These are phyloP conservation scores for Hibiscus mutabilis DNA, from an alignment of 345 rosid genomes.

Conservation along the genomic window DNA sequence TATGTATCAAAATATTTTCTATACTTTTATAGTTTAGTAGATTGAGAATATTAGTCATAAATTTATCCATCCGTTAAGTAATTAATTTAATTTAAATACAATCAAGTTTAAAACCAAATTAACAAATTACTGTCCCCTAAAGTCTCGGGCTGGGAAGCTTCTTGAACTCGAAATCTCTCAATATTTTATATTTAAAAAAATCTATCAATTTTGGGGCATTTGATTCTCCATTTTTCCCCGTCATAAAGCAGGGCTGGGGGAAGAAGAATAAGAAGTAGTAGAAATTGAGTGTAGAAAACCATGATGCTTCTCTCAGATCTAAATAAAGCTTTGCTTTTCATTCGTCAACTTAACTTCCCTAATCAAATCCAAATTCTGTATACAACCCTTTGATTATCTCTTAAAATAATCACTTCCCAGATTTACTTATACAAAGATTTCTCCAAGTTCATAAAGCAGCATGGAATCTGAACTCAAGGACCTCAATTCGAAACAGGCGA, in stretches of 20 bases:
- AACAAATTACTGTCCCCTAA: too few relatives aligned
- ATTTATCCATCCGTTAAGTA: too few relatives aligned
- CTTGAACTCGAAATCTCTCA: neutral
- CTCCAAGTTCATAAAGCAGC: neutral
- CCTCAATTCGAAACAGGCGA: conserved; percentile 30
- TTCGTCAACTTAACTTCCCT: neutral
- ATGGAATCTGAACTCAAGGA: conserved; percentile 75
- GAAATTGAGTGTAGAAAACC: neutral
- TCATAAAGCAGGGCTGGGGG: neutral
- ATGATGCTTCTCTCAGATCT: neutral
- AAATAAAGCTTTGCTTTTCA: too few relatives aligned
- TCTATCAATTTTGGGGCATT: neutral
- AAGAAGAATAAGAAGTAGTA: too few relatives aligned
- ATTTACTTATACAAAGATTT: too few relatives aligned
- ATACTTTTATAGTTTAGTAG: too few relatives aligned
- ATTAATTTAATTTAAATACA: too few relatives aligned
- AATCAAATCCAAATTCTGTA: neutral
- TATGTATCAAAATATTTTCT: too few relatives aligned
- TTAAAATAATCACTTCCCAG: neutral
- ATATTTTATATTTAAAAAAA: too few relatives aligned
- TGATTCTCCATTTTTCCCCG: neutral
- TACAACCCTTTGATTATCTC: neutral
- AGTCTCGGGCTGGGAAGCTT: neutral
- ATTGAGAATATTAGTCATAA: too few relatives aligned
- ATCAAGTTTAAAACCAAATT: too few relatives aligned